Evolutionary conservation across 2,329 filamentous ascomycete species (phyloP).

Genomic region (Pleurostoma richardsiae): DNA sequence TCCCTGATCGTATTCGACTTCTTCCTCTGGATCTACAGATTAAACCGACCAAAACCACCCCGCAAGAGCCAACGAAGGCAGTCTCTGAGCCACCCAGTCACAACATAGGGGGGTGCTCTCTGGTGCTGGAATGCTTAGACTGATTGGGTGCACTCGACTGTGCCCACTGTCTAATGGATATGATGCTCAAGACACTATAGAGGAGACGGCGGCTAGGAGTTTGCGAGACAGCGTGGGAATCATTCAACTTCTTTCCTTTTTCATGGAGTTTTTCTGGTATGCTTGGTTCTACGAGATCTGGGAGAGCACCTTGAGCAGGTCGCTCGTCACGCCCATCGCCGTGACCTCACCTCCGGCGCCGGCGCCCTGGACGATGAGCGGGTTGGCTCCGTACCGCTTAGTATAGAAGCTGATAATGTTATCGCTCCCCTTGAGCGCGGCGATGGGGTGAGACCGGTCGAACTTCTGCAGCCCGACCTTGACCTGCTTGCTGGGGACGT

Average conservation of each 20-base stretch:
- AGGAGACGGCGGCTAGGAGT: constrained; percentile 4
- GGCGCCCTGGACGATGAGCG: constrained; percentile 89
- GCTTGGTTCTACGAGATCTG: constrained; percentile 47
- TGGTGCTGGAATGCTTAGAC: neutral
- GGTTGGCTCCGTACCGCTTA: constrained; percentile 84
- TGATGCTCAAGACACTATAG: no score
- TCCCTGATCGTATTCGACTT: constrained; percentile 47
- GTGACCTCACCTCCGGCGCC: constrained; percentile 94
- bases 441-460: constrained; percentile 84
- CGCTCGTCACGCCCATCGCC: constrained; percentile 94
- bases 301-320: constrained; percentile 83
- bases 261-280: neutral
- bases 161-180: no score
- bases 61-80: constrained; percentile 10
- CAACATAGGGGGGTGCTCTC: neutral
- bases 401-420: constrained; percentile 99
- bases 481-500: constrained; percentile 73
- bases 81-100: constrained; percentile 12
- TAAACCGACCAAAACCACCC: constrained; percentile 11
- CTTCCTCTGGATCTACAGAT: constrained; percentile 47
- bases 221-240: neutral
- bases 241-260: neutral
- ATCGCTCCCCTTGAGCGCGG: constrained; percentile 90
- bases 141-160: neutral
- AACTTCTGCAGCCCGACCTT: constrained; percentile 92